phyloP scores from a whole-genome alignment of 1,139 yeast genomes.

The Debaryomyces psychrophilus region DNA sequence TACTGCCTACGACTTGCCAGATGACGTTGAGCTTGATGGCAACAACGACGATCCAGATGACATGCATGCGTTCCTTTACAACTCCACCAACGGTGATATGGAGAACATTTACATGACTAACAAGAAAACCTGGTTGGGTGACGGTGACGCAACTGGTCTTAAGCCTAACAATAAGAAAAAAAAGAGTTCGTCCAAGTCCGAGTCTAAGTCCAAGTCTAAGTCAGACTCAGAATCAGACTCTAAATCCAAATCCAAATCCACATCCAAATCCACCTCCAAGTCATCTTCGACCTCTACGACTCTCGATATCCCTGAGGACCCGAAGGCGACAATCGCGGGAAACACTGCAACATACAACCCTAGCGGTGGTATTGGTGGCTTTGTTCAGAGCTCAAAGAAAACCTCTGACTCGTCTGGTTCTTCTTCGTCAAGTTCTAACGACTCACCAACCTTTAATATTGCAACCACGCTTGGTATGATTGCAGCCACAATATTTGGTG shows the following conservation, averaged over 20 bases:
- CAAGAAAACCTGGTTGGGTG: slow-evolving; percentile 61
- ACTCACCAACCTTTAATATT: slow-evolving; percentile 1
- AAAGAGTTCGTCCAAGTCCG: slow-evolving; percentile 9
- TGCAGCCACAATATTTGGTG: slow-evolving; percentile 2
- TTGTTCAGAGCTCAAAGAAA: slow-evolving; percentile 11
- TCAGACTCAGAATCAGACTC: slow-evolving; percentile 7
- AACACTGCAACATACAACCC: slow-evolving; percentile 8
- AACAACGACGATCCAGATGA: slow-evolving; percentile 41
- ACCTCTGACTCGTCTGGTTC: slow-evolving; percentile 6
- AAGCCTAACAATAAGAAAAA: slow-evolving; percentile 49
- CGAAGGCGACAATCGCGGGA: background rate
- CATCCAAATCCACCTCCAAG: slow-evolving; percentile 10
- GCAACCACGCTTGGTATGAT: slow-evolving; percentile 4
- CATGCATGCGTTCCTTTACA: slow-evolving; percentile 58
- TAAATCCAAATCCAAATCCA: slow-evolving; percentile 8
- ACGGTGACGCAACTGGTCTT: slow-evolving; percentile 64
- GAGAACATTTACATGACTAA: slow-evolving; percentile 59
- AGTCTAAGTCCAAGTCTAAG: slow-evolving; percentile 12
- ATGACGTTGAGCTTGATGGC: slow-evolving; percentile 36
- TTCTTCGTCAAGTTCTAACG: slow-evolving; percentile 4
- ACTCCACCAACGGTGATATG: slow-evolving; percentile 48
- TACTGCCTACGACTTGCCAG: slow-evolving; percentile 72
- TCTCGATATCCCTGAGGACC: background rate
- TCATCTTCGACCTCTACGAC: slow-evolving; percentile 10
- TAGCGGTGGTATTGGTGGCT: slow-evolving; percentile 11